Conservation (phyloP, 1,284 basidiomycete species). For the Trichosporon sp. region DNA sequence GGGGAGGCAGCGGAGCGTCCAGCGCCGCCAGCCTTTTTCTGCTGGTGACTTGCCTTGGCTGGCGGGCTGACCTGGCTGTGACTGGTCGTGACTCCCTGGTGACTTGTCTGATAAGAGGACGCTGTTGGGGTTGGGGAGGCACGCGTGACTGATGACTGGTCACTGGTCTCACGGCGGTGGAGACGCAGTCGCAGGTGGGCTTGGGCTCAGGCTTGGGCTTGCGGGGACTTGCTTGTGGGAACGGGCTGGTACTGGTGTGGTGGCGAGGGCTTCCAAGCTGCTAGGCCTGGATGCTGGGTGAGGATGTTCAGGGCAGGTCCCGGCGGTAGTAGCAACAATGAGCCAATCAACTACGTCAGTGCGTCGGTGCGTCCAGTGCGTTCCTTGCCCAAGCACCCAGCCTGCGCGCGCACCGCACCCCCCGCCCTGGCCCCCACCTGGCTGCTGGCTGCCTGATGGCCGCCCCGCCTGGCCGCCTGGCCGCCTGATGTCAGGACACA, state of each 20-base stretch:
- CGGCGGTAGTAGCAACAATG: neutral
- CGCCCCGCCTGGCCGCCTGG: neutral
- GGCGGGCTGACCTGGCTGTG: no score
- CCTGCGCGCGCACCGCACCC: neutral
- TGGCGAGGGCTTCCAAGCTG: neutral
- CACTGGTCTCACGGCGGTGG: neutral
- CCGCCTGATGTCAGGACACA: neutral
- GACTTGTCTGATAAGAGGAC: neutral
- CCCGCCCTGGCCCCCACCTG: neutral
- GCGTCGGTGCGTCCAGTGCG: conserved; percentile 1
- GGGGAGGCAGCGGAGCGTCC: neutral
- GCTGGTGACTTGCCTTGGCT: neutral
- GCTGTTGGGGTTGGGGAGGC: neutral
- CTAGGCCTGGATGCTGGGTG: neutral
- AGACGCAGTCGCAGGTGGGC: neutral
- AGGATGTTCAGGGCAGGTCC: neutral
- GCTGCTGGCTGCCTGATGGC: neutral
- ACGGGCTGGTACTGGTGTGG: neutral
- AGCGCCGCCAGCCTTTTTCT: neutral
- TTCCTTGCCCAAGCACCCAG: neutral
- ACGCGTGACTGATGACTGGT: neutral
- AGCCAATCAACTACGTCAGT: conserved; percentile 4
- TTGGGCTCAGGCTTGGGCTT: neutral
- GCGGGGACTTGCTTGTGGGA: neutral
- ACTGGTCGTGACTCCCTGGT: neutral